A percentile compares a stretch with the other conserved stretches of the same genome.
These are phyloP conservation scores for Cyclotella kingstonii DNA, from an alignment of 108 stramenopile genomes.

Conservation along the genomic window DNA sequence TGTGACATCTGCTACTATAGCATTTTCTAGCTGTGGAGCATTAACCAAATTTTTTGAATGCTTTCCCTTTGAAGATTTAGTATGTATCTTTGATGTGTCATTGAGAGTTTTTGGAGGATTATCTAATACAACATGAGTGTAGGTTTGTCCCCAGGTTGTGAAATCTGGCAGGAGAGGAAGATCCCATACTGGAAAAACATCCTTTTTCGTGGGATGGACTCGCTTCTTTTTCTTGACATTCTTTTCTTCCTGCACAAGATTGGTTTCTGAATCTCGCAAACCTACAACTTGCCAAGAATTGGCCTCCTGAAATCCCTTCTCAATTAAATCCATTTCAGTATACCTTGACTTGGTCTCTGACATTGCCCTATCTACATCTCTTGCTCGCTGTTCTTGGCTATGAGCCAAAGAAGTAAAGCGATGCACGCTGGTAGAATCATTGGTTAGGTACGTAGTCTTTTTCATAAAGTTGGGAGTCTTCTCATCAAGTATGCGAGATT, in stretches of 20 bases:
- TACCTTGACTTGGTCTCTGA: conserved; percentile 26
- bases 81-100: too few relatives aligned
- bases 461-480: conserved; percentile 78
- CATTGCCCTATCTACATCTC: conserved; percentile 37
- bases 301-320: conserved; percentile 39
- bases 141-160: conserved; percentile 69
- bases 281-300: conserved; percentile 10
- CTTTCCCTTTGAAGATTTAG: conserved; percentile 2
- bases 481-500: conserved; percentile 80
- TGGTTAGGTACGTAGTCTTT: conserved; percentile 85
- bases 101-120: conserved; percentile 53
- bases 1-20: conserved; percentile 77
- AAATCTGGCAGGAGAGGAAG: conserved; percentile 74
- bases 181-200: conserved; percentile 60
- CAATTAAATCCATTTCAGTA: conserved; percentile 40
- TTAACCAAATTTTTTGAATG: conserved; percentile 15
- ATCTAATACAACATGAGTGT: conserved; percentile 84
- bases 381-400: conserved; percentile 51
- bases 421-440: conserved; percentile 79
- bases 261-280: too few relatives aligned
- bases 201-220: conserved; percentile 61
- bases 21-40: conserved; percentile 37
- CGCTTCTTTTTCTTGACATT: conserved; percentile 22
- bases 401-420: conserved; percentile 81
- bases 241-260: not conserved